These are phyloP conservation scores for Citrus hindsii DNA, from an alignment of 345 rosid species.

Conservation along the genomic window DNA sequence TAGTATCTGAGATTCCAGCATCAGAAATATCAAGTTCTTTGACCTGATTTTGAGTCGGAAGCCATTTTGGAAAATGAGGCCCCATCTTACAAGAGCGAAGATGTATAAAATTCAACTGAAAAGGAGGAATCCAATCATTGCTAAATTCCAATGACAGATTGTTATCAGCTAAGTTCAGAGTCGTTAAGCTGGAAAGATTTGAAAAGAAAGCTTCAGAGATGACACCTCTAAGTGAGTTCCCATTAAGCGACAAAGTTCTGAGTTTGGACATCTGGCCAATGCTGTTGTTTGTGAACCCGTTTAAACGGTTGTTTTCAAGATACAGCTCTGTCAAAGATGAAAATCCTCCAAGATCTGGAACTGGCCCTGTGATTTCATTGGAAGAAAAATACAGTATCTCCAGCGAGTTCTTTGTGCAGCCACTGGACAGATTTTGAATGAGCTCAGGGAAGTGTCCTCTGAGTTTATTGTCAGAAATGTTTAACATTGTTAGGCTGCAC, in stretches of 20 bases:
- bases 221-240: not conserved
- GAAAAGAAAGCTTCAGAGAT: not conserved
- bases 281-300: not conserved
- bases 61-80: not conserved
- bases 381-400: not conserved
- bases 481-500: not conserved
- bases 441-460: not conserved
- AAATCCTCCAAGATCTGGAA: not conserved
- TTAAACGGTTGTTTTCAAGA: not conserved
- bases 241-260: not conserved
- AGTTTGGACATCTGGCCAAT: not conserved
- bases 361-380: conserved; percentile 15
- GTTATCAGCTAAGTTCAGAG: not conserved
- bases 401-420: not conserved
- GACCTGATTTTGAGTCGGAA: not conserved
- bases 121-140: not conserved
- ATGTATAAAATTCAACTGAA: not conserved
- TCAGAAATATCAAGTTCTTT: not conserved
- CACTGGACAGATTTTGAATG: conserved; percentile 4
- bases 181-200: not conserved
- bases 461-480: not conserved
- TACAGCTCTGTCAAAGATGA: not conserved
- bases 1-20: not conserved
- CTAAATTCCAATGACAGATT: not conserved
- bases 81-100: not conserved